Evolutionary conservation across 495 filamentous ascomycete genomes (phyloP).

Genomic region (Beverwykella pulmonaria): DNA sequence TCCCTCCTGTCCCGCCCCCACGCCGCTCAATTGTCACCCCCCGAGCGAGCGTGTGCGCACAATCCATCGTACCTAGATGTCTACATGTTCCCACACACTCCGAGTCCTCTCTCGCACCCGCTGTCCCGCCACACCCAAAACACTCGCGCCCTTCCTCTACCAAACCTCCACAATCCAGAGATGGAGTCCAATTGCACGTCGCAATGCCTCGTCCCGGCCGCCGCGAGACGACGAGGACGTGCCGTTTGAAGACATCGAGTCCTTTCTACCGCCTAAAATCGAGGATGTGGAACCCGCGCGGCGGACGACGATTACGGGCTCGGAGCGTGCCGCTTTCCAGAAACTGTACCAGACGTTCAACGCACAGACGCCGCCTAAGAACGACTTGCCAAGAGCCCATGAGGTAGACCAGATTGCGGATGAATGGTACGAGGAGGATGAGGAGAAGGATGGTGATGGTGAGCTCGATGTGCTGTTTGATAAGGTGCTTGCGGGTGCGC

Average conservation of each 20-base stretch:
- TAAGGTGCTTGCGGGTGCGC: constrained; percentile 4
- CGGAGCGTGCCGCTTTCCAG: constrained; percentile 33
- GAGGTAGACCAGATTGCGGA: constrained; percentile 18
- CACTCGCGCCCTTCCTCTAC: constrained; percentile 66
- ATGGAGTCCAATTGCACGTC: constrained; percentile 20
- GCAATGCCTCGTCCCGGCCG: constrained; percentile 16
- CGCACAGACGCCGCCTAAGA: background rate
- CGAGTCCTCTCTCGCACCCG: constrained; percentile 23
- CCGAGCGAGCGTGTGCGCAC: background rate
- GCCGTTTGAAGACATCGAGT: constrained; percentile 45
- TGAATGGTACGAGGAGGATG: constrained; percentile 23
- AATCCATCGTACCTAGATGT: background rate
- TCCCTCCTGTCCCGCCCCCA: background rate
- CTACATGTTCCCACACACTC: constrained; percentile 13
- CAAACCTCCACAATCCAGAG: constrained; percentile 55
- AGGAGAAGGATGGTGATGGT: background rate
- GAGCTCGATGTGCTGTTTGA: constrained; percentile 28
- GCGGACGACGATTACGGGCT: constrained; percentile 33
- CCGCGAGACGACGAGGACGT: constrained; percentile 41
- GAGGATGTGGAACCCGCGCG: background rate
- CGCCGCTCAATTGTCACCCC: background rate
- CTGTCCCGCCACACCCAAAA: constrained; percentile 19
- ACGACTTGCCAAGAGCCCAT: constrained; percentile 10
- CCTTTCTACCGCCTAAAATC: background rate
- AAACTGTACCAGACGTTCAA: constrained; percentile 28